These are phyloP conservation scores for Pichia occidentalis DNA, from an alignment of 805 yeast genomes.

Conservation along the genomic window DNA sequence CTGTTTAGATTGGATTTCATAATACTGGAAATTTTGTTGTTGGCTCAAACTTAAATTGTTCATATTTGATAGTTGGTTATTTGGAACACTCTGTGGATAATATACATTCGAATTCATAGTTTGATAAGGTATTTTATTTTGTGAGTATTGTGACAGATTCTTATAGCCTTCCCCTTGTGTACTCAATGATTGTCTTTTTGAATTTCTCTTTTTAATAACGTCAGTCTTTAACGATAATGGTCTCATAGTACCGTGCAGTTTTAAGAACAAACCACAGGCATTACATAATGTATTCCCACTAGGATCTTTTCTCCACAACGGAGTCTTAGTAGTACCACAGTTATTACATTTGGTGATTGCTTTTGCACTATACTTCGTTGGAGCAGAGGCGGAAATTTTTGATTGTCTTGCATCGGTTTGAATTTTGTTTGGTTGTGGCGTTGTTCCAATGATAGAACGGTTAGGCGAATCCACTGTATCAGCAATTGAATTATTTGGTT, in stretches of 20 bases:
- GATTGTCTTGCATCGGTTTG: constrained; percentile 10
- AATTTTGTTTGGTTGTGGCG: constrained; percentile 9
- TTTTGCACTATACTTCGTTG: constrained; percentile 14
- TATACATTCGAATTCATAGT: constrained; percentile 3
- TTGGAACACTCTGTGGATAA: constrained; percentile 8
- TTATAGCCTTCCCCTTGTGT: constrained; percentile 17
- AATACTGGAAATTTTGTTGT: constrained; percentile 3
- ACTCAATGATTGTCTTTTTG: constrained; percentile 33
- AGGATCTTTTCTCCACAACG: constrained; percentile 56
- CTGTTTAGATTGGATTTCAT: background rate
- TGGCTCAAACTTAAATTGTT: constrained; percentile 10
- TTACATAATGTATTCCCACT: constrained; percentile 55
- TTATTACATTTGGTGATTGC: constrained; percentile 41
- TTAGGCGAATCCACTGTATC: too few species aligned
- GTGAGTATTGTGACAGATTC: constrained; percentile 10
- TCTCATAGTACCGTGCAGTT: constrained; percentile 55
- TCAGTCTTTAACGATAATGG: constrained; percentile 61
- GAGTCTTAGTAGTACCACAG: constrained; percentile 55
- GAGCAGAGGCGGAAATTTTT: constrained; percentile 17
- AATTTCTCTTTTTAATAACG: constrained; percentile 56
- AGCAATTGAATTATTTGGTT: background rate
- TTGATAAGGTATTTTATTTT: constrained; percentile 4
- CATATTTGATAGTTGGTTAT: background rate
- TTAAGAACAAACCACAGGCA: constrained; percentile 57
- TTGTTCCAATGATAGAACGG: constrained; percentile 1